These are phyloP conservation scores for Leccinum fallax DNA, from an alignment of 1,284 basidiomycete genomes.

Conservation along the genomic window DNA sequence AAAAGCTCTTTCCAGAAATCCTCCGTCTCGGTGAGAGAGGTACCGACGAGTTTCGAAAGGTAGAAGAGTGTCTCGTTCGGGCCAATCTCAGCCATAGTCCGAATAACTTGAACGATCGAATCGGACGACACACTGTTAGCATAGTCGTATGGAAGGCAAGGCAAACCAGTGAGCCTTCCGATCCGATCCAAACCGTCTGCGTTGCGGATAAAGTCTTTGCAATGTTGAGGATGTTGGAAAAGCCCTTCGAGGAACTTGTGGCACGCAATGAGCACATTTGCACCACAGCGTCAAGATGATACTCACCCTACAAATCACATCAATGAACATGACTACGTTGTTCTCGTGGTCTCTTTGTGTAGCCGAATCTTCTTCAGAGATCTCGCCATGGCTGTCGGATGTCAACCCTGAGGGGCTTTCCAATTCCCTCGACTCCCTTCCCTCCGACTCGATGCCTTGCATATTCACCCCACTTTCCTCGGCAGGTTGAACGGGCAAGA, in stretches of 20 bases:
- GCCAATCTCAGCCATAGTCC: constrained; percentile 86
- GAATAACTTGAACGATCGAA: constrained; percentile 85
- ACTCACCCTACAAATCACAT: constrained; percentile 71
- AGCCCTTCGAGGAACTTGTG: constrained; percentile 88
- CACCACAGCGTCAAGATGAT: not conserved
- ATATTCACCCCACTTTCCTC: constrained; percentile 50
- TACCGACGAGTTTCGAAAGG: constrained; percentile 72
- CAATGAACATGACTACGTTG: constrained; percentile 72
- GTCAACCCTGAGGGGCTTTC: constrained; percentile 29
- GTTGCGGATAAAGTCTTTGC: constrained; percentile 85
- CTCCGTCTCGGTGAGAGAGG: constrained; percentile 70
- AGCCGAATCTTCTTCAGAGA: constrained; percentile 41
- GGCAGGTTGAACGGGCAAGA: constrained; percentile 43
- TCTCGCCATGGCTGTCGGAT: constrained; percentile 31
- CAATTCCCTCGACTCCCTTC: constrained; percentile 16
- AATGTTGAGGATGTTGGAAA: constrained; percentile 89
- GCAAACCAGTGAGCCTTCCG: constrained; percentile 77
- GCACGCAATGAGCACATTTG: constrained; percentile 11
- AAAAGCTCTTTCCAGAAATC: constrained; percentile 67
- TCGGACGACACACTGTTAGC: constrained; percentile 81
- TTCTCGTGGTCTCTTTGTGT: constrained; percentile 67
- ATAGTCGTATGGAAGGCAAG: constrained; percentile 91
- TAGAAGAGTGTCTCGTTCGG: constrained; percentile 76
- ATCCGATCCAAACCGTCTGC: constrained; percentile 78
- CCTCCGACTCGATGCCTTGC: constrained; percentile 47